Base-by-base conservation (phyloP, 1,284 basidiomycete genomes). In the Gymnopus androsaceus region DNA sequence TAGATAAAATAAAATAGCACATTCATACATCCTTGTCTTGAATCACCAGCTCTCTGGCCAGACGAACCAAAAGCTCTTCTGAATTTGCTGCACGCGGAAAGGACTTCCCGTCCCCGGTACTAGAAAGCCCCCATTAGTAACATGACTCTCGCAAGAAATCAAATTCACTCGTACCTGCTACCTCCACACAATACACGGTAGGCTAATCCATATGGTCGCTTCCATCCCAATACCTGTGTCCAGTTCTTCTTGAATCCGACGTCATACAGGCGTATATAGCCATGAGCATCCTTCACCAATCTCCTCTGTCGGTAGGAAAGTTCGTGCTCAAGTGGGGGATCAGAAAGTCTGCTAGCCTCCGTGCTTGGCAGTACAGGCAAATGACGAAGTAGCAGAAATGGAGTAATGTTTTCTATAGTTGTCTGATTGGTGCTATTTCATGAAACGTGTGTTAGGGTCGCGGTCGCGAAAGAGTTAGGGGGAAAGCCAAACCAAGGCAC, bases 391-490 rank as follows among this genome's bases (percentile, higher is more conserved):
- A 92, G 79, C 28, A 89, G 73, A 66, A 89, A 91, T 2, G 90
- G 89, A 0, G 90, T 84, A 36, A 94, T 80, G 59, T 86, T 80
- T 67, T 95, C 93, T 28, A 94, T 64, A 0, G 92, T 95, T 3
- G 92, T 94, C 69, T 92, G 88, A 68, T 95, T 95, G 42, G 88
- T 90, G 27, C 91, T 94, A 63, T n/a, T n/a, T n/a, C 17, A 50
- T 31, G 33, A 7, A 33, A 45, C 19, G 30, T 42, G 27, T 30
- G 27, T 31, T 6, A 33, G 37, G n/a, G 30, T n/a, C n/a, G n/a
- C n/a, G n/a, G n/a, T n/a, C n/a, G n/a, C n/a, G n/a, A n/a, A n/a
- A n/a, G n/a, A n/a, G 36, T 28, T 57, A 50, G 59, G 51, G 45
- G 34, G 9, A 33, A 49, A 54, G 54, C 15, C 52, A 51, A 56